Base-by-base conservation (phyloP, 1,284 basidiomycete genomes). In the Flammula alnicola region DNA sequence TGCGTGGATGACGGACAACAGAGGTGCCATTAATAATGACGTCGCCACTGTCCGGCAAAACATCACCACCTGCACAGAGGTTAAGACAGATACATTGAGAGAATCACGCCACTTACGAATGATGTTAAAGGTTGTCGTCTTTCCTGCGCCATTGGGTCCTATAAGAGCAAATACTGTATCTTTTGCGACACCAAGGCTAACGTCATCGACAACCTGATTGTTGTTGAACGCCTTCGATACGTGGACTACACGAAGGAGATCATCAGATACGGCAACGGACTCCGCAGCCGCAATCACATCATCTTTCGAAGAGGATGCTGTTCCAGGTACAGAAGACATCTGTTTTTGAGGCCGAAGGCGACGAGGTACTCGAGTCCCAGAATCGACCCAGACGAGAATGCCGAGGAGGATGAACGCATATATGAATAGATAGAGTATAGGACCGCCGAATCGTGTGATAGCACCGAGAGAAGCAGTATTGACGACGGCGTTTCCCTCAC, bases 111-210 rank as follows among this genome's bases (percentile, higher is more conserved):
- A 74, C 84, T 54, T 58, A 86, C 86, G 81, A 55, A 89, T 88
- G 61, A 88, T 79, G 56, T 88, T 85, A 65, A 89, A 88, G 0
- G 83, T 85, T 0, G 90, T 91, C 3, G 87, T 91, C 68, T 92
- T 92, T 0, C 86, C 86, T 4, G 88, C 90, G 2, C 90, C 90
- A 57, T 92, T 93, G 2, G 89, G 88, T 2, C 90, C 91, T 12
- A 92, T 74, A 55, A 93, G 68, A 3, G 86, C 86, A 53, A 91
- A 88, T 3, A 87, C 78, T 0, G 83, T 84, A 38, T 88, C 78
- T 16, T 67, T 69, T 0, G 79, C 69, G 8, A 92, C 84, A 0
- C 83, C 84, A 58, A 92, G 81, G 53, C 80, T 85, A 30, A 91
- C 84, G 57, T 88, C 78, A 59, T 91, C 83, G 0, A 93, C 88